Conservation (phyloP, 352 stramenopile species). For the Pythium myriotylum region DNA sequence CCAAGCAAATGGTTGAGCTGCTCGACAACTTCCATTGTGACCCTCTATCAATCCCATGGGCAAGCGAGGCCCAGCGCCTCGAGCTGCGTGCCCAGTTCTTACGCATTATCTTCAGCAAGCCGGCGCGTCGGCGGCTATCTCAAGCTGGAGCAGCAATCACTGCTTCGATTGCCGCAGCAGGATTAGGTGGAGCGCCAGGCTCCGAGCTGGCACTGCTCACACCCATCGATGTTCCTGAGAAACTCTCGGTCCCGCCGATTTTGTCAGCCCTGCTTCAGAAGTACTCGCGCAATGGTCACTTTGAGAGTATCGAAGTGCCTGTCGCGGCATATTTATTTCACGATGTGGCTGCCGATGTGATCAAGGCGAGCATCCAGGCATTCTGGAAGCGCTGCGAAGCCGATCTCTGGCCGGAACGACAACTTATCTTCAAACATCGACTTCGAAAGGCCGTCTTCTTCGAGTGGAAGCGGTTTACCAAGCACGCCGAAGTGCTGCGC, state of each 20-base stretch:
- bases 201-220: neutral
- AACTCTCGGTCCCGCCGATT: constrained; percentile 50
- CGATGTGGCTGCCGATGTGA: constrained; percentile 32
- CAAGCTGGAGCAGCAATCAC: constrained; percentile 14
- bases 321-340: constrained; percentile 40
- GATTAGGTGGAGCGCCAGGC: neutral
- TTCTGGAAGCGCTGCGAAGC: constrained; percentile 27
- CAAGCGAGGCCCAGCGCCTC: constrained; percentile 47
- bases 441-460: constrained; percentile 37
- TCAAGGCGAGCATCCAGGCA: constrained; percentile 30
- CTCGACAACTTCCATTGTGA: constrained; percentile 61
- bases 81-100: constrained; percentile 55
- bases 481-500: constrained; percentile 27
- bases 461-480: constrained; percentile 32
- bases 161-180: neutral
- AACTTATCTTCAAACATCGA: constrained; percentile 36
- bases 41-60: constrained; percentile 55
- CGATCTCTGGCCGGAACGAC: constrained; percentile 36
- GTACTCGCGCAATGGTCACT: constrained; percentile 79
- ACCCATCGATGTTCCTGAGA: constrained; percentile 31
- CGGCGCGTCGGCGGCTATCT: constrained; percentile 37
- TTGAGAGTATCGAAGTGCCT: constrained; percentile 40
- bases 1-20: constrained; percentile 72
- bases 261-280: constrained; percentile 72
- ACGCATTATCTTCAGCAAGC: constrained; percentile 67